Conservation (phyloP, 495 filamentous ascomycete species). For the Penicillium bovifimosum region DNA sequence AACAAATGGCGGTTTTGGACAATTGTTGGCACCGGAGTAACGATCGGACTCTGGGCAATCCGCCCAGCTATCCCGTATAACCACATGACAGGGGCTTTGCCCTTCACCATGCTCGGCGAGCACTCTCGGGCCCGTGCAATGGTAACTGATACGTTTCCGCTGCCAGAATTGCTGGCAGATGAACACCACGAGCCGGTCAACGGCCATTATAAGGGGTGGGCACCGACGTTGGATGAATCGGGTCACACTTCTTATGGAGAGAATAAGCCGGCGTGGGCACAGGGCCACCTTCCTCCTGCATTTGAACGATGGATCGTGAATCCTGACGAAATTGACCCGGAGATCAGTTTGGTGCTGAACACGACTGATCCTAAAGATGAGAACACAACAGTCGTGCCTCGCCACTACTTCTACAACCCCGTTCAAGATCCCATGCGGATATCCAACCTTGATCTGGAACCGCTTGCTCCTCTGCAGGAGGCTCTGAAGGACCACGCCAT, state of each 20-base stretch:
- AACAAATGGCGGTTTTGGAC: slow-evolving; percentile 9
- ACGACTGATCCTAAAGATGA: not conserved
- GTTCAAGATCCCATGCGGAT: slow-evolving; percentile 39
- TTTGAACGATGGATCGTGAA: slow-evolving; percentile 18
- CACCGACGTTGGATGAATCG: slow-evolving; percentile 1
- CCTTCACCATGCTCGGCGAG: slow-evolving; percentile 27
- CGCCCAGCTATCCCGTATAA: slow-evolving; percentile 30
- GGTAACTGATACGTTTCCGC: slow-evolving; percentile 9
- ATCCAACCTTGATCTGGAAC: slow-evolving; percentile 33
- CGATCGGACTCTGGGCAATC: slow-evolving; percentile 9
- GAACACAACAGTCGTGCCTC: slow-evolving; percentile 2
- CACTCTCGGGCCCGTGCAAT: slow-evolving; percentile 7
- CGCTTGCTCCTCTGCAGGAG: slow-evolving; percentile 28
- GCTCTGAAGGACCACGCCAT: slow-evolving; percentile 27
- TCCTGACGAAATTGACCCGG: not conserved
- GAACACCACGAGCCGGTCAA: slow-evolving; percentile 15
- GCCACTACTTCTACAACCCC: slow-evolving; percentile 32
- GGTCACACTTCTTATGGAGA: slow-evolving; percentile 15
- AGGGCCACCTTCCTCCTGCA: slow-evolving; percentile 13
- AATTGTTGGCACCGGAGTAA: not conserved
- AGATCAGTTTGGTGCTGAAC: not conserved
- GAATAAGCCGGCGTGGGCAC: slow-evolving; percentile 14
- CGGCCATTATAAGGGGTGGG: slow-evolving; percentile 21
- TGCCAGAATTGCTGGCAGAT: slow-evolving; percentile 13
- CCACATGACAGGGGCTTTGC: slow-evolving; percentile 29